phyloP scores from a whole-genome alignment of 108 stramenopile genomes.

The Seminavis robusta region DNA sequence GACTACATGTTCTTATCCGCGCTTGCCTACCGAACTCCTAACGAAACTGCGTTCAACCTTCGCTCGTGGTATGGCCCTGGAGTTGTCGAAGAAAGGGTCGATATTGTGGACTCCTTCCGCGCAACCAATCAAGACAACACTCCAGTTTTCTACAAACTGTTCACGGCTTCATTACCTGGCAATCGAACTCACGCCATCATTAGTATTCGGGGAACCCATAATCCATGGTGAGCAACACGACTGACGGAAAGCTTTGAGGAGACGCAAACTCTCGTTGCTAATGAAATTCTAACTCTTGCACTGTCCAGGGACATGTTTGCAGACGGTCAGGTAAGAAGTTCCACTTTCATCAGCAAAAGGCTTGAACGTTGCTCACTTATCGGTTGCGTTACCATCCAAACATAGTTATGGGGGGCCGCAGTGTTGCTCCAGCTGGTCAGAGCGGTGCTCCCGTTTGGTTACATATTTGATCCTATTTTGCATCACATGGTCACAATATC shows the following conservation, averaged over 20 bases:
- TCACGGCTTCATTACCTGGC: constrained; percentile 25
- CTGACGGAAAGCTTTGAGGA: no score
- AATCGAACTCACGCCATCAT: constrained; percentile 31
- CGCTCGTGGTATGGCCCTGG: constrained; percentile 64
- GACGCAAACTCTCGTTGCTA: no score
- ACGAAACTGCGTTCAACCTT: constrained; percentile 26
- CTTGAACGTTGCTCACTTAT: no score
- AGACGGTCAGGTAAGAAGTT: no score
- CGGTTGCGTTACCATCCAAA: no score
- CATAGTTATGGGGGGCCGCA: constrained; percentile 69
- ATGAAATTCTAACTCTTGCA: no score
- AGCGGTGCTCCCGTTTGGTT: constrained; percentile 55
- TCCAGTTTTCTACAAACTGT: constrained; percentile 57
- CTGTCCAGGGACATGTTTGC: constrained; percentile 75
- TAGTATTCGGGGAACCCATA: constrained; percentile 71
- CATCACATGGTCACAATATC: constrained; percentile 14
- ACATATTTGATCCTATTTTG: constrained; percentile 31
- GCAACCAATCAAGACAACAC: constrained; percentile 8
- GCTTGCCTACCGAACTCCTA: constrained; percentile 34
- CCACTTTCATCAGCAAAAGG: no score
- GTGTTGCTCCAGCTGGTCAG: constrained; percentile 59
- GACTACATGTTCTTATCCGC: constrained; percentile 49
- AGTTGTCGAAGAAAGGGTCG: constrained; percentile 43
- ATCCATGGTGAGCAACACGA: no score
- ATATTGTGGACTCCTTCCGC: constrained; percentile 44